phyloP scores from a whole-genome alignment of 768 basidiomycete genomes.

The Leccinum obscurum region DNA sequence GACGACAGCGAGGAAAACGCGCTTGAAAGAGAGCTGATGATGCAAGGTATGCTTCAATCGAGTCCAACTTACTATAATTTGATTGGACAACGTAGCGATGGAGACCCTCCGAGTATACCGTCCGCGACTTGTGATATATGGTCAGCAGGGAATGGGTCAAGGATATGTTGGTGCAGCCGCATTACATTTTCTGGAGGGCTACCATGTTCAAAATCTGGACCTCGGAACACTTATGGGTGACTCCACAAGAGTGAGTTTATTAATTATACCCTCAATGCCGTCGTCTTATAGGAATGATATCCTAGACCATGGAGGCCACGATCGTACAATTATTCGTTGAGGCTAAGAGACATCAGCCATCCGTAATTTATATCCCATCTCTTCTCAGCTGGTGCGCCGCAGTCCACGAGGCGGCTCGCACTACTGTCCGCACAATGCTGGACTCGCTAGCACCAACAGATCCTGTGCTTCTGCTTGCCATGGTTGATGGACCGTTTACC shows the following conservation, averaged over 20 bases:
- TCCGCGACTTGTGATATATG: slow-evolving; percentile 83
- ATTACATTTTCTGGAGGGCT: slow-evolving; percentile 93
- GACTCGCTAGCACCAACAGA: slow-evolving; percentile 90
- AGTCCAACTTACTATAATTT: not conserved
- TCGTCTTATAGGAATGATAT: slow-evolving; percentile 5
- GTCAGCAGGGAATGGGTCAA: slow-evolving; percentile 88
- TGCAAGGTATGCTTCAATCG: slow-evolving; percentile 62
- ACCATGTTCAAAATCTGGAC: slow-evolving; percentile 92
- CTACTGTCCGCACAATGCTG: slow-evolving; percentile 87
- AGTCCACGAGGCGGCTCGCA: slow-evolving; percentile 79
- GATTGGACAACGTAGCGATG: slow-evolving; percentile 58
- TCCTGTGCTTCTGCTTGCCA: slow-evolving; percentile 87
- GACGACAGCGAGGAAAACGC: slow-evolving; percentile 80
- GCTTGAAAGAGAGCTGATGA: slow-evolving; percentile 82
- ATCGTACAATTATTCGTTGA: slow-evolving; percentile 95
- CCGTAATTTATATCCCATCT: slow-evolving; percentile 92
- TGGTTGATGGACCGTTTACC: slow-evolving; percentile 75
- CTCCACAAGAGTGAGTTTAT: slow-evolving; percentile 71
- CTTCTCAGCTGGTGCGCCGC: slow-evolving; percentile 83
- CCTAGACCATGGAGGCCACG: slow-evolving; percentile 84
- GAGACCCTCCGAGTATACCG: slow-evolving; percentile 89
- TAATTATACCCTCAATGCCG: not conserved
- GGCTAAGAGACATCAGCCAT: slow-evolving; percentile 95
- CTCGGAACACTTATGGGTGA: slow-evolving; percentile 87
- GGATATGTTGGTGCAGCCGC: slow-evolving; percentile 86